These are phyloP conservation scores for Taphrina pruni DNA, from an alignment of 1,139 yeast genomes.

Conservation along the genomic window DNA sequence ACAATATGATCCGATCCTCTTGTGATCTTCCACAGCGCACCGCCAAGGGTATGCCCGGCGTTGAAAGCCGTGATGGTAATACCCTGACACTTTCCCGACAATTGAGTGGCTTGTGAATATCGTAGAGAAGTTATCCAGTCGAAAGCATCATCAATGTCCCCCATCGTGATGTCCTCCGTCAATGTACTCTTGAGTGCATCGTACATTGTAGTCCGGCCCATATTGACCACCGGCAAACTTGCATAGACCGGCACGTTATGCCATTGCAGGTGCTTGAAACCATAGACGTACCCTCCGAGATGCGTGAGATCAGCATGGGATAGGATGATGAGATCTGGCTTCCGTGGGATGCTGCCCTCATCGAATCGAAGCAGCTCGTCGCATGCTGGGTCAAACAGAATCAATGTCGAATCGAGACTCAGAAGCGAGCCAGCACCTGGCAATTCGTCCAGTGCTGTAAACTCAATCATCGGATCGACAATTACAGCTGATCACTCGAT, in stretches of 20 bases:
- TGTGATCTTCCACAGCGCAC: constrained; percentile 80
- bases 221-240: constrained; percentile 82
- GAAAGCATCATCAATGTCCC: constrained; percentile 80
- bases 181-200: constrained; percentile 81
- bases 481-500: too few relatives aligned
- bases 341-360: constrained; percentile 18
- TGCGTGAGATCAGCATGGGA: constrained; percentile 87
- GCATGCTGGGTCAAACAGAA: constrained; percentile 44
- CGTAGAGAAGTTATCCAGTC: constrained; percentile 72
- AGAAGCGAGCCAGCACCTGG: constrained; percentile 36
- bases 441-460: constrained; percentile 13
- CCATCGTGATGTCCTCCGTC: constrained; percentile 59
- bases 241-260: constrained; percentile 77
- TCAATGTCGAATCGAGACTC: constrained; percentile 39
- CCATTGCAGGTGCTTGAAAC: constrained; percentile 67
- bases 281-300: constrained; percentile 76
- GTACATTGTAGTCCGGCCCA: constrained; percentile 83
- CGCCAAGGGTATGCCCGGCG: constrained; percentile 94
- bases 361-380: constrained; percentile 39
- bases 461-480: constrained; percentile 17
- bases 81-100: constrained; percentile 60
- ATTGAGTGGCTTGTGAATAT: constrained; percentile 74
- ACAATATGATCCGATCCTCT: constrained; percentile 77
- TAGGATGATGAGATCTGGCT: constrained; percentile 65
- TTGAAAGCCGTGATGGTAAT: constrained; percentile 75